A percentile compares a stretch with the other conserved stretches of the same genome.
These are phyloP conservation scores for Actinomortierella ambigua DNA, from an alignment of 371 early-diverging fungal species.

Conservation along the genomic window DNA sequence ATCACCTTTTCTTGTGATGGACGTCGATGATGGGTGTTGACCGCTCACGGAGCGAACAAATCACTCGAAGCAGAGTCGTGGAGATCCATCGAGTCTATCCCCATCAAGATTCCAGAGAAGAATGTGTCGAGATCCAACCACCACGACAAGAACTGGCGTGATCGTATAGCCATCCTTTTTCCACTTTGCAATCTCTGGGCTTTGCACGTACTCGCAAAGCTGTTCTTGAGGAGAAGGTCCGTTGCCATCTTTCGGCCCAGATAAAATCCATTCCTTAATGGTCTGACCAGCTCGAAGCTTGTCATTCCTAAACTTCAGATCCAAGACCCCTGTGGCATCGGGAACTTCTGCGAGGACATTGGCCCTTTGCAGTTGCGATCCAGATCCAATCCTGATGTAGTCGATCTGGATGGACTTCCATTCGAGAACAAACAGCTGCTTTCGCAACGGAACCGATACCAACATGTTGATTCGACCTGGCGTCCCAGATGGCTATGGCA, in stretches of 20 bases:
- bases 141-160: constrained; percentile 25
- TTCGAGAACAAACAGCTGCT: constrained; percentile 24
- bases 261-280: constrained; percentile 32
- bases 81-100: constrained; percentile 19
- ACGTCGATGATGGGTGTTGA: too few relatives aligned
- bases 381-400: constrained; percentile 27
- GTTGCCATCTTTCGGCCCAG: constrained; percentile 11
- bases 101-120: constrained; percentile 32
- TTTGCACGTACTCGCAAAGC: constrained; percentile 21
- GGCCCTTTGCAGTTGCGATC: constrained; percentile 14
- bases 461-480: constrained; percentile 30
- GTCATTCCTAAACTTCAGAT: constrained; percentile 31
- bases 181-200: constrained; percentile 16
- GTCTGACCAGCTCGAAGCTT: constrained; percentile 30
- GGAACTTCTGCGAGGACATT: constrained; percentile 11
- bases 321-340: constrained; percentile 14
- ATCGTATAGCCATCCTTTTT: constrained; percentile 22
- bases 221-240: constrained; percentile 17
- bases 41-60: too few relatives aligned
- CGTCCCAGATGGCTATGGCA: constrained; percentile 10
- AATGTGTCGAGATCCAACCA: constrained; percentile 41
- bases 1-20: too few relatives aligned
- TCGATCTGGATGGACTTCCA: constrained; percentile 30
- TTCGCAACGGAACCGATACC: constrained; percentile 18
- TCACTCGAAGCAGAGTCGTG: constrained; percentile 18